Percentiles rank a stretch among this genome's conserved stretches.
Conservation (phyloP, 192 early-diverging fungal species). For the Podila minutissima region DNA sequence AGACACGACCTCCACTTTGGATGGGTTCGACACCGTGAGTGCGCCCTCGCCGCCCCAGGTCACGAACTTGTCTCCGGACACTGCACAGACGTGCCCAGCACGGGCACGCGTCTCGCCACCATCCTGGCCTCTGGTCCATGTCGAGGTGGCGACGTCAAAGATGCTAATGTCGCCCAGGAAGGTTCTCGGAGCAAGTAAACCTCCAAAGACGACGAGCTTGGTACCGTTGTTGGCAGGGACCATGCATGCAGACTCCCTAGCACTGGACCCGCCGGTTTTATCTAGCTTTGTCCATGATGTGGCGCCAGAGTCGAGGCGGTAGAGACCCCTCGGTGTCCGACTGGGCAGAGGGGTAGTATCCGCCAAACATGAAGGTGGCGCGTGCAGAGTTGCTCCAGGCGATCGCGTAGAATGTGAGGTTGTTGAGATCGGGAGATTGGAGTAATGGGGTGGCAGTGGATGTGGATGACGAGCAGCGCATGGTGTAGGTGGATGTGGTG, state of each 20-base stretch:
- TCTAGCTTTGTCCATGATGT: neutral
- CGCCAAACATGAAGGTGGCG: neutral
- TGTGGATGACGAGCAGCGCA: neutral
- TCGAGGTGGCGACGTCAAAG: slow-evolving; percentile 14
- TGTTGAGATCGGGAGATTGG: neutral
- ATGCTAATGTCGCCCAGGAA: slow-evolving; percentile 9
- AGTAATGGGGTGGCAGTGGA: neutral
- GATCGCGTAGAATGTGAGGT: neutral
- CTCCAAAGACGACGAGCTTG: neutral
- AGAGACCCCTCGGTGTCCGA: neutral
- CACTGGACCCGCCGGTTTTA: neutral
- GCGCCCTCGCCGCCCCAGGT: slow-evolving; percentile 14
- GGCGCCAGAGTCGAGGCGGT: neutral
- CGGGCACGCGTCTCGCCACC: neutral
- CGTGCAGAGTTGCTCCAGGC: neutral
- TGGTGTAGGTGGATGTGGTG: neutral
- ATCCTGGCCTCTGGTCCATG: slow-evolving; percentile 1
- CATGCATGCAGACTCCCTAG: neutral
- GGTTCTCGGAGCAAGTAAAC: neutral
- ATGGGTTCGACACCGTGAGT: neutral
- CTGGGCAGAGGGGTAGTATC: neutral
- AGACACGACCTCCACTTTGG: neutral
- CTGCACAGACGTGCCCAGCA: slow-evolving; percentile 4
- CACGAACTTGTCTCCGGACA: slow-evolving; percentile 12
- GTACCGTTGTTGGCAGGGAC: neutral